Evolutionary conservation across 768 basidiomycete species (phyloP).

Genomic region (Podaxis carcinomalis): DNA sequence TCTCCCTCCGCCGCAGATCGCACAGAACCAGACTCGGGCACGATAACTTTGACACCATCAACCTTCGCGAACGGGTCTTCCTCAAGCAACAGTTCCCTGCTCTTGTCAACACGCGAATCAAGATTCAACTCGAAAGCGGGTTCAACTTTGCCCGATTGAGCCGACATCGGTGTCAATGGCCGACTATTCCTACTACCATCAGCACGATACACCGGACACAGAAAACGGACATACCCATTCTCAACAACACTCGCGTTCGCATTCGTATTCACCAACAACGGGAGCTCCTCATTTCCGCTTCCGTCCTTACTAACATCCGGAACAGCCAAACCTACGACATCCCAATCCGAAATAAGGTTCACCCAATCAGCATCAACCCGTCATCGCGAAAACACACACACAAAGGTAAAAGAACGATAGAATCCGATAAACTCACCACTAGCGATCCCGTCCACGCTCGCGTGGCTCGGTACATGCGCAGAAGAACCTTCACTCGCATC

Average conservation of each 20-base stretch:
- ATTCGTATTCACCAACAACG: background rate
- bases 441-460: background rate
- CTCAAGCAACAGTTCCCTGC: conserved; percentile 19
- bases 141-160: conserved; percentile 11
- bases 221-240: background rate
- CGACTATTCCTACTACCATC: background rate
- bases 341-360: background rate
- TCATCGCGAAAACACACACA: background rate
- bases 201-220: background rate
- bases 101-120: background rate
- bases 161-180: background rate
- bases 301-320: background rate
- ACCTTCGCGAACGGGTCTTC: conserved; percentile 54
- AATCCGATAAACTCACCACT: conserved; percentile 1
- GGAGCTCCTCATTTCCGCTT: background rate
- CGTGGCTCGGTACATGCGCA: background rate
- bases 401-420: background rate
- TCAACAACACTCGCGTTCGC: background rate
- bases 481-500: background rate
- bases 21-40: background rate
- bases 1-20: background rate
- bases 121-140: conserved; percentile 20
- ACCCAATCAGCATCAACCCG: background rate
- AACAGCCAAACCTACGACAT: background rate
- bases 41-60: conserved; percentile 47